These are phyloP conservation scores for Aspergillus sp. DNA, from an alignment of 2,329 filamentous ascomycete species.

Conservation along the genomic window DNA sequence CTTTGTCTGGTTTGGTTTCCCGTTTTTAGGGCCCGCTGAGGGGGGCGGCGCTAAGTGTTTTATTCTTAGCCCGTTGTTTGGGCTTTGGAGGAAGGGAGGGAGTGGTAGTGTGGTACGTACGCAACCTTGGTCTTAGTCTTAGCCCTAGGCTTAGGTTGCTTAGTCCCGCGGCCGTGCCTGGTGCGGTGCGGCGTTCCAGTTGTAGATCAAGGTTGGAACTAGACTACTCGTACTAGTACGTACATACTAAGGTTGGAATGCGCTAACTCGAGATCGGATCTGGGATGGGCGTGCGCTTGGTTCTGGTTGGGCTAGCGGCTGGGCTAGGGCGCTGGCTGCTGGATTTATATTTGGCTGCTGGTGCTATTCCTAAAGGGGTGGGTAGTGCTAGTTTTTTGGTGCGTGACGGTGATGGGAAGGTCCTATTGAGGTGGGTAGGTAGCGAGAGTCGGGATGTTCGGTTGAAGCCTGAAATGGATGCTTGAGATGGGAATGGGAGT, in stretches of 20 bases:
- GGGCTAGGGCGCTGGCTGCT: background rate
- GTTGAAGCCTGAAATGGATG: too few species aligned
- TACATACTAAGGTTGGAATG: background rate
- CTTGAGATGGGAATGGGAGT: too few species aligned
- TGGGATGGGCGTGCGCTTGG: background rate
- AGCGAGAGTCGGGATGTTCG: too few species aligned
- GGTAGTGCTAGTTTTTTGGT: too few species aligned
- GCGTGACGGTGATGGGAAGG: too few species aligned
- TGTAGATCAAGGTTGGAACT: background rate
- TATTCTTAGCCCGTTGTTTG: too few species aligned
- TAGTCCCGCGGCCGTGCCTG: too few species aligned
- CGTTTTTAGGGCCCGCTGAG: slow-evolving; percentile 2
- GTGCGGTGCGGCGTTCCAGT: too few species aligned
- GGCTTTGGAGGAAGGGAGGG: too few species aligned
- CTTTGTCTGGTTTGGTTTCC: background rate
- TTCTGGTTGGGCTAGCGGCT: slow-evolving; percentile 8
- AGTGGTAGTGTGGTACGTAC: background rate
- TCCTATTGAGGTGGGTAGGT: too few species aligned
- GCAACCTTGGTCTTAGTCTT: background rate
- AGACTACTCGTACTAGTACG: too few species aligned
- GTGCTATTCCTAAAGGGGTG: background rate
- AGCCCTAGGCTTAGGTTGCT: background rate
- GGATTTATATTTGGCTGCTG: background rate
- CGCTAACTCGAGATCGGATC: background rate
- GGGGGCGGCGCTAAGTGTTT: background rate